These are phyloP conservation scores for Nakazawaea sp. DNA, from an alignment of 805 yeast species.

Conservation along the genomic window DNA sequence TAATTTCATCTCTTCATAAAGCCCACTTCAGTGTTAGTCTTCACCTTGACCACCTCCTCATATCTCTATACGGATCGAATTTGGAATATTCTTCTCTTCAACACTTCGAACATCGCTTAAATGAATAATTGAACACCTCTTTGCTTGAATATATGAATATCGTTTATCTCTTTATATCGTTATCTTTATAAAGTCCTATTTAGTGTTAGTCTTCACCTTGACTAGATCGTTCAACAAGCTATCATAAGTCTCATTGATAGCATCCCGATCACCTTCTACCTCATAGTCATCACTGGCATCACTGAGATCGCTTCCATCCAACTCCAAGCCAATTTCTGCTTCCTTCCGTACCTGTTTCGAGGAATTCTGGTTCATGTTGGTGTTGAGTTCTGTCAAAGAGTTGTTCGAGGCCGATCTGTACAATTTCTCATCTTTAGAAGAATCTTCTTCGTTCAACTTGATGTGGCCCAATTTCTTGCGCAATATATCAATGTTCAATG, in stretches of 20 bases:
- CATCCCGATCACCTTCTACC: conserved; percentile 1
- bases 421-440: not conserved
- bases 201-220: conserved; percentile 10
- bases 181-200: no score
- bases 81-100: no score
- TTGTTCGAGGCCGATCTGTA: not conserved
- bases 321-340: not conserved
- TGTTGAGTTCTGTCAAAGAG: conserved; percentile 5
- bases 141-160: no score
- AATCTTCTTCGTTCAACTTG: not conserved
- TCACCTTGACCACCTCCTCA: no score
- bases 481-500: conserved; percentile 5
- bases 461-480: conserved; percentile 1
- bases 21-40: no score
- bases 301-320: not conserved
- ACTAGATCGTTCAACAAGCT: conserved; percentile 18
- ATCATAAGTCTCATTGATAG: conserved; percentile 17
- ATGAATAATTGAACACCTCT: no score
- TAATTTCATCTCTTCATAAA: no score
- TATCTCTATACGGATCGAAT: no score
- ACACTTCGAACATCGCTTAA: no score
- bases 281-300: conserved; percentile 1
- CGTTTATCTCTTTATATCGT: no score
- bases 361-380: conserved; percentile 1
- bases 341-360: not conserved